phyloP scores from a whole-genome alignment of 805 yeast genomes.

The Saccharomycopsis fodiens region DNA sequence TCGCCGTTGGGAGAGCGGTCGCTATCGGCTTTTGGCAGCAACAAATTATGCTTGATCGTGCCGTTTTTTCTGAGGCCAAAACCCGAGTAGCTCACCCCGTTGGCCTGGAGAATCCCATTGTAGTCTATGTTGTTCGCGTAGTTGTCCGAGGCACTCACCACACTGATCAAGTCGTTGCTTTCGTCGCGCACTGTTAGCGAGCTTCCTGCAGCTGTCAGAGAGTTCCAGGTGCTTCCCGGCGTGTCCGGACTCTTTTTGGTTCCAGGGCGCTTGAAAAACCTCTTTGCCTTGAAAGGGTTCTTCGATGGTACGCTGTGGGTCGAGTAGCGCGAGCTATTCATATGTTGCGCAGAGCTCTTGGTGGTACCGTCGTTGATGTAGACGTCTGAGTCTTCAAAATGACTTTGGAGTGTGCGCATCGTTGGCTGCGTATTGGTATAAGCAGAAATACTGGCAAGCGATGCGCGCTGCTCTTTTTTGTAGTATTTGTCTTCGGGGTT shows the following conservation, averaged over 20 bases:
- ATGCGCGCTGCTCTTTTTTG: conserved; percentile 10
- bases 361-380: background rate
- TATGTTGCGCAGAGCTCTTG: background rate
- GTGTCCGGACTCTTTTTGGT: background rate
- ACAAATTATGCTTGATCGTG: conserved; percentile 12
- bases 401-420: background rate
- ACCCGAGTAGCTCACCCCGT: conserved; percentile 7
- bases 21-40: background rate
- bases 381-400: background rate
- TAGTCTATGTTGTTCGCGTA: conserved; percentile 13
- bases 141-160: conserved; percentile 11
- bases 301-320: background rate
- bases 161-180: conserved; percentile 13
- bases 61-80: conserved; percentile 18
- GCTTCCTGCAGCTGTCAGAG: background rate
- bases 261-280: background rate
- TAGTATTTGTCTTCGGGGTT: conserved; percentile 4
- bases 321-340: background rate
- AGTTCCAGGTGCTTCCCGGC: background rate
- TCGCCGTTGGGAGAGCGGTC: background rate
- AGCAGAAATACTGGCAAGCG: conserved; percentile 10
- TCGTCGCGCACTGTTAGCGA: background rate
- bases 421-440: background rate
- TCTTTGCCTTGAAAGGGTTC: background rate
- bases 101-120: conserved; percentile 9